Conservation (phyloP, 805 yeast species). For the Blastobotrys muscicola region DNA sequence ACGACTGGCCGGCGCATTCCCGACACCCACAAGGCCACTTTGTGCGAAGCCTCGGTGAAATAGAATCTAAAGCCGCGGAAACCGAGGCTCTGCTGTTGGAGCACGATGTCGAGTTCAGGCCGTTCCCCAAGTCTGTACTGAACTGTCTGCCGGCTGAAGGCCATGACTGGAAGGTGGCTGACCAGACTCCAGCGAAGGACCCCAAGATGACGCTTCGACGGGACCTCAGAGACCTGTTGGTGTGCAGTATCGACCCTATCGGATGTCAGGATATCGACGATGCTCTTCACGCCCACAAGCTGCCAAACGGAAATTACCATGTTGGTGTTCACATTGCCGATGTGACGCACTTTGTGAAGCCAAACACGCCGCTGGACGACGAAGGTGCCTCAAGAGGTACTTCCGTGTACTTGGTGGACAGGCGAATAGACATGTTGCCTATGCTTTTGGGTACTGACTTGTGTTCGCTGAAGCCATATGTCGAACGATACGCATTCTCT, state of each 20-base stretch:
- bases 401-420: conserved; percentile 92
- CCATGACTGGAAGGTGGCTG: conserved; percentile 85
- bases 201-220: conserved; percentile 45
- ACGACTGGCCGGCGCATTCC: conserved; percentile 80
- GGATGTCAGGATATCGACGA: conserved; percentile 98
- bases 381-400: conserved; percentile 98
- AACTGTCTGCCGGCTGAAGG: conserved; percentile 93
- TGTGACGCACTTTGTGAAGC: conserved; percentile 93
- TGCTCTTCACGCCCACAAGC: conserved; percentile 77
- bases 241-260: conserved; percentile 97
- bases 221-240: conserved; percentile 80
- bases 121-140: conserved; percentile 84
- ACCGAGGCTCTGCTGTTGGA: conserved; percentile 89
- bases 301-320: conserved; percentile 91
- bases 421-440: conserved; percentile 98
- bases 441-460: conserved; percentile 88
- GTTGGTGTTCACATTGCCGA: conserved; percentile 99
- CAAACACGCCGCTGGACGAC: conserved; percentile 81
- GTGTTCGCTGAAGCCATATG: conserved; percentile 91
- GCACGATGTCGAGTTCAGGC: conserved; percentile 94
- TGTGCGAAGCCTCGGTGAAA: conserved; percentile 77
- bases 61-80: conserved; percentile 90
- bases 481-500: conserved; percentile 91
- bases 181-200: conserved; percentile 27
- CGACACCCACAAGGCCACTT: conserved; percentile 92